These are phyloP conservation scores for Colletotrichum liriopes DNA, from an alignment of 2,329 filamentous ascomycete species.

Conservation along the genomic window DNA sequence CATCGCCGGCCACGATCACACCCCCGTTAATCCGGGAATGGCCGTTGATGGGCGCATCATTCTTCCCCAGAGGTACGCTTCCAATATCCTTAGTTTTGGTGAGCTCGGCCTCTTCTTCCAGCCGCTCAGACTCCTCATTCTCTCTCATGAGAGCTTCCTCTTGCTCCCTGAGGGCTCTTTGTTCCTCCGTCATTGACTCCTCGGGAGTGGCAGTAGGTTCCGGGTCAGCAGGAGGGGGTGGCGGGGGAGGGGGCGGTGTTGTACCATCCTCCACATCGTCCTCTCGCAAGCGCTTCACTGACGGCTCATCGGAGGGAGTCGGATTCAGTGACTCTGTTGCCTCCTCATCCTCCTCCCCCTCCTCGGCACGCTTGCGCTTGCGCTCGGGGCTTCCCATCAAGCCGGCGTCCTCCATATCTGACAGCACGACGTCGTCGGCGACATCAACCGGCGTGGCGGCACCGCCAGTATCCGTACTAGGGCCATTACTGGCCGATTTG, in stretches of 20 bases:
- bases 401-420: conserved; percentile 61
- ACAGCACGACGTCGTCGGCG: conserved; percentile 57
- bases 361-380: conserved; percentile 77
- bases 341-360: conserved; percentile 63
- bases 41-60: conserved; percentile 7
- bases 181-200: conserved; percentile 58
- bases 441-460: conserved; percentile 50
- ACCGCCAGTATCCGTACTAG: conserved; percentile 41
- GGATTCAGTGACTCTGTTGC: conserved; percentile 58
- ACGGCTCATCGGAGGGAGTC: conserved; percentile 71
- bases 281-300: conserved; percentile 68
- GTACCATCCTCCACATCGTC: conserved; percentile 55
- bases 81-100: conserved; percentile 24
- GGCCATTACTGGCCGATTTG: conserved; percentile 21
- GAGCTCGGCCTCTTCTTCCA: conserved; percentile 55
- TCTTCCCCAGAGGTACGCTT: neutral
- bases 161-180: conserved; percentile 63
- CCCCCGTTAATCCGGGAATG: conserved; percentile 29
- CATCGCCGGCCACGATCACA: conserved; percentile 27
- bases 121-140: conserved; percentile 69
- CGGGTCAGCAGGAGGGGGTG: conserved; percentile 55
- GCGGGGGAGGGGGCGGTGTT: conserved; percentile 66
- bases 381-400: conserved; percentile 66
- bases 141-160: conserved; percentile 66
- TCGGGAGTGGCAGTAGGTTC: conserved; percentile 52